Base-by-base conservation (phyloP, 176 grass and related monocot genomes). In the Tillandsia fasciculata region DNA sequence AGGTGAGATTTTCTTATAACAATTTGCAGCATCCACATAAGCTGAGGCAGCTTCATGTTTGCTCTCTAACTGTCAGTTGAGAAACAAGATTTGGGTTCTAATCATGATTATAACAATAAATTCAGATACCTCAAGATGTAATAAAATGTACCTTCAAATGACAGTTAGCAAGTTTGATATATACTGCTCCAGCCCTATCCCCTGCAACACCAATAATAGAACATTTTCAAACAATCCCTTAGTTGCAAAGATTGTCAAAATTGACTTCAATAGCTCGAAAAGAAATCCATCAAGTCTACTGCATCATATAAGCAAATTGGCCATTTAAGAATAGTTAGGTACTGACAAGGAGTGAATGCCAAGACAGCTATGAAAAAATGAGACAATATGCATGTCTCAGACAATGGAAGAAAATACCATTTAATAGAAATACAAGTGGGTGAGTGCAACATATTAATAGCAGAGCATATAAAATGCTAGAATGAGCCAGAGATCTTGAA, bases 11-110 rank as follows among this genome's bases (percentile, higher is more conserved):
- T 96, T 96, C 77, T 91, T 96, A 78, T 96, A 91, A 79, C 92
- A 96, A 74, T 96, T 96, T 67, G 88, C 85, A 63, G 92, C 92
- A 77, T 96, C 88, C 10, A 91, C 83, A 28, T 86, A 88, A 48
- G 88, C 80, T 42, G 82, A 86, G 26, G 92, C 92, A 75, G 88
- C 85, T 77, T 96, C 92, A 72, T 91, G 88, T 73, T 96, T 96
- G 73, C 88, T 89, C 66, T 96, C 88, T 56, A 79, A 83, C 92
- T 96, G 85, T 51, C 74, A 27, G 8, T 63, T 26, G 29, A 9
- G 51, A 77, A 23, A 17, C 51, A 76, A 65, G 72, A 56, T 13
- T 22, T 56, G 20, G 12, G 9, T 10, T 50, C n/a, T 65, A 76
- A 22, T 22, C 63, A 63, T 77, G 26, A 29, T 63, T 11, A 65